A percentile compares a stretch with the other conserved stretches of the same genome.
These are phyloP conservation scores for Cyclanthera cordifolia DNA, from an alignment of 306 rosid genomes.

Conservation along the genomic window DNA sequence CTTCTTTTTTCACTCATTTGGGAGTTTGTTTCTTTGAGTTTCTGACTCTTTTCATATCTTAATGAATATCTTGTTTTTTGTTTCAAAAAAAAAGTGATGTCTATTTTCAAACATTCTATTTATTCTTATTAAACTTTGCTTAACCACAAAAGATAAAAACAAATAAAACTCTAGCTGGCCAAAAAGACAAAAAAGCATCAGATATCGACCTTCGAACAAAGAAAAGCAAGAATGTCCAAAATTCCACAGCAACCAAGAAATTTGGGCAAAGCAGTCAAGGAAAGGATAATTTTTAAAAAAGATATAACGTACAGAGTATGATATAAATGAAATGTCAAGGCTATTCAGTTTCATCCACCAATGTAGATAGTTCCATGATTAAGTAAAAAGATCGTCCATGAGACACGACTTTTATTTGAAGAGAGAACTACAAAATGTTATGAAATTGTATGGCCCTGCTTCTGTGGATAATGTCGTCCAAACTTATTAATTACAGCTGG, in stretches of 20 bases:
- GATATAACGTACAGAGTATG: background rate
- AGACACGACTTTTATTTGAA: background rate
- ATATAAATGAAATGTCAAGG: background rate
- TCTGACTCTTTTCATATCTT: no score
- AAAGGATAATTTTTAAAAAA: background rate
- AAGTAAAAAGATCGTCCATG: background rate
- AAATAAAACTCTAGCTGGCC: background rate
- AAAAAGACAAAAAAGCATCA: background rate
- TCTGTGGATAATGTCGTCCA: background rate
- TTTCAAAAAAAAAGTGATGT: no score
- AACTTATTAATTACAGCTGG: background rate
- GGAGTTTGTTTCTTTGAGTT: no score
- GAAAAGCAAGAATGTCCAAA: background rate
- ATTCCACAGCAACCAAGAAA: background rate
- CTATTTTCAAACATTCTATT: background rate
- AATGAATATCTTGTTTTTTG: no score
- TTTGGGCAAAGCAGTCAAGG: background rate
- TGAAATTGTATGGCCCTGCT: background rate
- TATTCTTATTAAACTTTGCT: background rate
- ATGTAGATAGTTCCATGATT: background rate
- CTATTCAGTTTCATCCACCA: background rate
- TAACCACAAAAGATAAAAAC: background rate
- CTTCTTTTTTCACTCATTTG: no score
- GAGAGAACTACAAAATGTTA: background rate
- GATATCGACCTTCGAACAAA: background rate